Evolutionary conservation across 176 grass and related monocot genomes (phyloP), one percentile per base, ranked within the genome.

Genomic region (Carex scoparia): DNA sequence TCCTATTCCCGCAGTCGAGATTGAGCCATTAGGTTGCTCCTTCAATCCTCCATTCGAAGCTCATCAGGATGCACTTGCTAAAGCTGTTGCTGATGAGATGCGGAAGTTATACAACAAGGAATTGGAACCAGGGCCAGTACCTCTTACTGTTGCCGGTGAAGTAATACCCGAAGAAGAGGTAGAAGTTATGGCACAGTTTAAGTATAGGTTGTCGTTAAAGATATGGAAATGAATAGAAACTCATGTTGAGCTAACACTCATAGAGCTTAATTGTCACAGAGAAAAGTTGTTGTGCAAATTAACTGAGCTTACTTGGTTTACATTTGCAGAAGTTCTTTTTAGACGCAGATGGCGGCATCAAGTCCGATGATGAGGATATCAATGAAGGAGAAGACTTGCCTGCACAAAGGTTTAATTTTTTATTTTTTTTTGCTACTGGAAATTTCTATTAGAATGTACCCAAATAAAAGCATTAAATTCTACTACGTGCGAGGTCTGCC

Each of bases 1-100:
- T 51, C 71, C 49, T 15, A 88, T 99, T 89, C 93, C 96, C 11
- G 91, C 93, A 16, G 93, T 99, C 37, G 93, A 99, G 95, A 87
- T 95, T 66, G 93, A 99, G 78, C 81, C 93, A 18, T 78, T 67
- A 57, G 93, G 96, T 56, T 99, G 96, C 81, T 99, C 96, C 40
- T 95, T 99, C 79, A 99, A 99, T 84, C 96, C 93, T 70, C 88
- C 91, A 81, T 89, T 86, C 46, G 90, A 99, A 81, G 90, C 87
- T 70, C 96, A 99, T 91, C 93, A 99, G 96, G 91, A 99, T 44
- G 90, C 93, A 61, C 92, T 99, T 87, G 96, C 93, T 65, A 87
- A 82, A 87, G 96, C 96, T 10, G 96, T 99, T 80, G 96, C 93
- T 6, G 84, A 87, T 65, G 96, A 99, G 86, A 94, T 92, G 91